A percentile compares a stretch with the other conserved stretches of the same genome.
These are phyloP conservation scores for Aspergillus alliaceus DNA, from an alignment of 2,329 filamentous ascomycete genomes.

Conservation along the genomic window DNA sequence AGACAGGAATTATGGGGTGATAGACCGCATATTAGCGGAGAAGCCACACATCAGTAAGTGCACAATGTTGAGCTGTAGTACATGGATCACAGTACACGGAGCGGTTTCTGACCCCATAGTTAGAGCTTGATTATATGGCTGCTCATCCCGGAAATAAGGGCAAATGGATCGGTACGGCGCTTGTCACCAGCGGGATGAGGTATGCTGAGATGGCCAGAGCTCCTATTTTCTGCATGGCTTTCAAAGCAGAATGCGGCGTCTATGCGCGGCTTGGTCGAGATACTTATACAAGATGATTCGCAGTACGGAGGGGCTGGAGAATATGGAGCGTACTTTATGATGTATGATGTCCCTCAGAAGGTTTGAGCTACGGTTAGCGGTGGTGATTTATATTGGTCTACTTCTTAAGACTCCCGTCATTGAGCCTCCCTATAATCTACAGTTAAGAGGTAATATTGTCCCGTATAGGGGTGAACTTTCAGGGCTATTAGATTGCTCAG, in stretches of 20 bases:
- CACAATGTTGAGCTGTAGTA: no score
- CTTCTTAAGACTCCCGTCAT: no score
- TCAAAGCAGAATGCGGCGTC: neutral
- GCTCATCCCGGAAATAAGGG: neutral
- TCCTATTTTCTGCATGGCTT: neutral
- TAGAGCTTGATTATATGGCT: neutral
- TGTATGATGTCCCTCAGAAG: neutral
- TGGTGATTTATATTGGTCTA: no score
- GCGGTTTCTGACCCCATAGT: neutral
- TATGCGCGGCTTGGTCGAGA: neutral
- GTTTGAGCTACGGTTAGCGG: neutral
- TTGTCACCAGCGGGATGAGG: neutral
- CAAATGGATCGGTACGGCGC: neutral
- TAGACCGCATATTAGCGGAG: neutral
- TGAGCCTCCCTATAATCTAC: no score
- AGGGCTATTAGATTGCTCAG: no score
- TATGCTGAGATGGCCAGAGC: neutral
- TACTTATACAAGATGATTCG: neutral
- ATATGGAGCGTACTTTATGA: neutral
- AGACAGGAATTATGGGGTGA: neutral
- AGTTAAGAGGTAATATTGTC: no score
- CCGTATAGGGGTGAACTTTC: no score
- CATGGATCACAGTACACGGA: fast-evolving
- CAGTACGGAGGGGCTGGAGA: neutral
- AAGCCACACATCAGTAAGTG: neutral